Percentiles rank a stretch among this genome's conserved stretches.
Conservation (phyloP, 176 grass and related monocot genomes). For the Lolium multiflorum region DNA sequence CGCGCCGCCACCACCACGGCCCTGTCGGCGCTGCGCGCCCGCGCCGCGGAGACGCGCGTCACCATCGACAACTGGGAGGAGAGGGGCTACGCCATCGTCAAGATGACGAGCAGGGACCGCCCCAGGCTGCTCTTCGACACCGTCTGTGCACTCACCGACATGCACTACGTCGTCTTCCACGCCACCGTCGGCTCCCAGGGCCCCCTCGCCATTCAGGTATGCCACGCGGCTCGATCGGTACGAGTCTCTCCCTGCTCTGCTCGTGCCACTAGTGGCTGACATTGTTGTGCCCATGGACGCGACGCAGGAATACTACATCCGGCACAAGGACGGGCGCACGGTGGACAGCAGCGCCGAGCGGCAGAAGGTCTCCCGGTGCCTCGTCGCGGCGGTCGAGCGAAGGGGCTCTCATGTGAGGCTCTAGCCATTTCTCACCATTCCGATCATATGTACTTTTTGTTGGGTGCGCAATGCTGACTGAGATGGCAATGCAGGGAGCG, state of each 20-base stretch:
- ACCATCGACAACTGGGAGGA: conserved; percentile 75
- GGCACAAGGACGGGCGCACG: conserved; percentile 72
- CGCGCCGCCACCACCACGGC: conserved; percentile 19
- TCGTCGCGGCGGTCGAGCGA: conserved; percentile 72
- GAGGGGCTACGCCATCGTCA: conserved; percentile 75
- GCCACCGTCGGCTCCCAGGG: conserved; percentile 66
- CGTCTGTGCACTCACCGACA: conserved; percentile 80
- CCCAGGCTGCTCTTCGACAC: conserved; percentile 81
- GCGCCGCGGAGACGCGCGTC: conserved; percentile 36
- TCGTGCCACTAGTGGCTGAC: too few relatives aligned
- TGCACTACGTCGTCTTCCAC: conserved; percentile 85
- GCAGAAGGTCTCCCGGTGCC: conserved; percentile 72
- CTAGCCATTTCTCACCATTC: background rate
- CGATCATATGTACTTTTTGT: background rate
- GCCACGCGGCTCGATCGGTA: too few relatives aligned
- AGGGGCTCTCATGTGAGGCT: conserved; percentile 56
- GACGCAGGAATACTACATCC: conserved; percentile 70
- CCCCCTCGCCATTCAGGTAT: conserved; percentile 54
- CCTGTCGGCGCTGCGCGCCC: background rate
- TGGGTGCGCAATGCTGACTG: background rate
- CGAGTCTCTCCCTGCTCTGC: too few relatives aligned
- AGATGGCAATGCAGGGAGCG: conserved; percentile 50
- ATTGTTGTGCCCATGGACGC: too few relatives aligned
- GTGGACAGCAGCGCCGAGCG: conserved; percentile 58
- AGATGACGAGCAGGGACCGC: conserved; percentile 65